Conservation (phyloP, 768 basidiomycete species). For the Agaricus bisporus region DNA sequence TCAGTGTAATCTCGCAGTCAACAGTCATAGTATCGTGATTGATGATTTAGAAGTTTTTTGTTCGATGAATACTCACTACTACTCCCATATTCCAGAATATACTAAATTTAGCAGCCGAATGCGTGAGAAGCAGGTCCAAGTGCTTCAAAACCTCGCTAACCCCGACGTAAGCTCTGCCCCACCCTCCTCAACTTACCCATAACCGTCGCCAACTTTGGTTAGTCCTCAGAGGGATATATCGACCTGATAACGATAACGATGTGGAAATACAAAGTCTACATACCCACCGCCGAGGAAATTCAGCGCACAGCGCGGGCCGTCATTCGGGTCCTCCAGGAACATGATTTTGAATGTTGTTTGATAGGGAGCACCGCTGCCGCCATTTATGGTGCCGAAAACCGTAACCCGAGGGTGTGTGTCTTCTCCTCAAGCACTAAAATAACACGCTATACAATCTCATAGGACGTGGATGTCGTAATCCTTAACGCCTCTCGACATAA, state of each 20-base stretch:
- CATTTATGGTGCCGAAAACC: constrained; percentile 27
- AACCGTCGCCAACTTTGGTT: no score
- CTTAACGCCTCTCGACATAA: constrained; percentile 17
- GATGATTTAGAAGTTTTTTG: no score
- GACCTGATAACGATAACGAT: not conserved
- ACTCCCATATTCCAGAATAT: not conserved
- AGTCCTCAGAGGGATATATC: no score
- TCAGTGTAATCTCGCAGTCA: no score
- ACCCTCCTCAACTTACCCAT: no score
- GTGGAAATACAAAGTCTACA: not conserved
- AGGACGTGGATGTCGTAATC: constrained; percentile 46
- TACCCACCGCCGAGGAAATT: constrained; percentile 16
- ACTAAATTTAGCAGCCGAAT: no score
- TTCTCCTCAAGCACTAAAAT: not conserved
- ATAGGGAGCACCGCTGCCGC: constrained; percentile 35
- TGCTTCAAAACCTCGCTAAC: no score
- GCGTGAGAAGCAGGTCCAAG: not conserved
- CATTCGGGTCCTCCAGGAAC: constrained; percentile 16
- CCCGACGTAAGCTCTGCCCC: no score
- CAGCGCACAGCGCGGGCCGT: constrained; percentile 21
- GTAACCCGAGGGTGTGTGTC: constrained; percentile 30
- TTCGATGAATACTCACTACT: not conserved
- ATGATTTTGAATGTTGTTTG: constrained; percentile 27
- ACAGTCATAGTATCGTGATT: no score
- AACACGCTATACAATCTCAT: constrained; percentile 6